Evolutionary conservation across 768 basidiomycete genomes (phyloP).

Genomic region (Podaxis sp.): DNA sequence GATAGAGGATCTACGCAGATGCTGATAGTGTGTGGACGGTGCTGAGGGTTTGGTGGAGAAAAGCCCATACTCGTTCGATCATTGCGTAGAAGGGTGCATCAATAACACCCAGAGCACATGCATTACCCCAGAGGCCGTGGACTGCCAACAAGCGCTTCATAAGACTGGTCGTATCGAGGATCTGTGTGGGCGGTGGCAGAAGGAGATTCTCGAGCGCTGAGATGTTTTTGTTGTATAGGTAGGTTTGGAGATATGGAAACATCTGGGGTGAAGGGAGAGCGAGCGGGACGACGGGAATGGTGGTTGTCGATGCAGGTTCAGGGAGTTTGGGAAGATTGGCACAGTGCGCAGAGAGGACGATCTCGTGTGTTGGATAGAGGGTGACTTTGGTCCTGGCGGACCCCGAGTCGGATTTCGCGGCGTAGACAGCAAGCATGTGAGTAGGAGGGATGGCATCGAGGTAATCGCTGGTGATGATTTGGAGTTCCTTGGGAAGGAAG

Average conservation of each 20-base stretch:
- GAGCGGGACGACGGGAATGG: slow-evolving; percentile 63
- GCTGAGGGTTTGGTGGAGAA: slow-evolving; percentile 41
- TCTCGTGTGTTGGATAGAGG: slow-evolving; percentile 67
- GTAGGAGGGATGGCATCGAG: slow-evolving; percentile 38
- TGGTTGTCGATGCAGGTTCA: slow-evolving; percentile 31
- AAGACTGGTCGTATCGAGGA: slow-evolving; percentile 31
- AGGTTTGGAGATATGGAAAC: slow-evolving; percentile 60
- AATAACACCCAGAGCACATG: slow-evolving; percentile 64
- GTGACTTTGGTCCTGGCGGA: slow-evolving; percentile 30
- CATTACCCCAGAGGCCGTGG: slow-evolving; percentile 73
- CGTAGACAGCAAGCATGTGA: slow-evolving; percentile 56
- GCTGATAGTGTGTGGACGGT: background rate
- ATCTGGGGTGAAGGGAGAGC: slow-evolving; percentile 61
- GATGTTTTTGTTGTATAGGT: slow-evolving; percentile 64
- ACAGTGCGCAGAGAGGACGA: slow-evolving; percentile 71
- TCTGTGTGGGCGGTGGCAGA: slow-evolving; percentile 33
- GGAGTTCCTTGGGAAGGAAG: slow-evolving; percentile 22
- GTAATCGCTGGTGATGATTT: slow-evolving; percentile 25
- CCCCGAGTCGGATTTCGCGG: slow-evolving; percentile 23
- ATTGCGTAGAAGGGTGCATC: slow-evolving; percentile 63
- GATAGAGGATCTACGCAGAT: background rate
- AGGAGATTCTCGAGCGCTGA: slow-evolving; percentile 51
- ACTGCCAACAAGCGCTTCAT: slow-evolving; percentile 44
- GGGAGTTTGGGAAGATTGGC: slow-evolving; percentile 61
- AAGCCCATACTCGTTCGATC: slow-evolving; percentile 58